A percentile compares a stretch with the other conserved stretches of the same genome.
Conservation (phyloP, 441 rosid genomes). For the Pelargonium cotyledonis region DNA sequence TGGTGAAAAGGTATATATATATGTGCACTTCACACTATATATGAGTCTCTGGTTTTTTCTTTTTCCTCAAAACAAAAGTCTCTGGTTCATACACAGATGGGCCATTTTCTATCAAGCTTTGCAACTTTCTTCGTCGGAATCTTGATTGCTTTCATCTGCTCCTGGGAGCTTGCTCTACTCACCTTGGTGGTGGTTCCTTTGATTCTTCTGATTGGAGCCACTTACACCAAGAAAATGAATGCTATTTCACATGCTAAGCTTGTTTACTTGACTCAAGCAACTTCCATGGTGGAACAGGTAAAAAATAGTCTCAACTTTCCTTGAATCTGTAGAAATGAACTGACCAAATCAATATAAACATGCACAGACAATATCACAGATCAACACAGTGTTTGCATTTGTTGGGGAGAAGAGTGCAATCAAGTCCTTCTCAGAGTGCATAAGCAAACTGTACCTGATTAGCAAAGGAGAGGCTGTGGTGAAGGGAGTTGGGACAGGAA, state of each 20-base stretch:
- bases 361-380: constrained; percentile 48
- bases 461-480: constrained; percentile 55
- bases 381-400: constrained; percentile 60
- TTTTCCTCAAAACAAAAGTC: background rate
- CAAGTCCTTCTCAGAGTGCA: constrained; percentile 39
- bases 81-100: constrained; percentile 35
- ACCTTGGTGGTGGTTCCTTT: constrained; percentile 42
- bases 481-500: constrained; percentile 62
- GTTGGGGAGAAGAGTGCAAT: constrained; percentile 48
- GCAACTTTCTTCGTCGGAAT: constrained; percentile 50
- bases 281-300: constrained; percentile 39
- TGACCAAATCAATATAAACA: background rate
- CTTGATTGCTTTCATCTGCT: constrained; percentile 46
- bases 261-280: constrained; percentile 43
- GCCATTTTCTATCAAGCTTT: constrained; percentile 49
- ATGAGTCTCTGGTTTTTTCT: too few relatives aligned
- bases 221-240: constrained; percentile 53
- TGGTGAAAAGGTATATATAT: constrained; percentile 50
- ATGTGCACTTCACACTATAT: too few relatives aligned
- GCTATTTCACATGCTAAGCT: constrained; percentile 36
- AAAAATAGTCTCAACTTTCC: too few relatives aligned
- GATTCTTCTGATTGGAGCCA: constrained; percentile 49
- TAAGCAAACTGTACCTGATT: constrained; percentile 34
- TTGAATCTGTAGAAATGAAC: background rate
- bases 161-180: constrained; percentile 53